Base-by-base conservation (phyloP, 495 filamentous ascomycete genomes). In the Tuber umbilicatum region DNA sequence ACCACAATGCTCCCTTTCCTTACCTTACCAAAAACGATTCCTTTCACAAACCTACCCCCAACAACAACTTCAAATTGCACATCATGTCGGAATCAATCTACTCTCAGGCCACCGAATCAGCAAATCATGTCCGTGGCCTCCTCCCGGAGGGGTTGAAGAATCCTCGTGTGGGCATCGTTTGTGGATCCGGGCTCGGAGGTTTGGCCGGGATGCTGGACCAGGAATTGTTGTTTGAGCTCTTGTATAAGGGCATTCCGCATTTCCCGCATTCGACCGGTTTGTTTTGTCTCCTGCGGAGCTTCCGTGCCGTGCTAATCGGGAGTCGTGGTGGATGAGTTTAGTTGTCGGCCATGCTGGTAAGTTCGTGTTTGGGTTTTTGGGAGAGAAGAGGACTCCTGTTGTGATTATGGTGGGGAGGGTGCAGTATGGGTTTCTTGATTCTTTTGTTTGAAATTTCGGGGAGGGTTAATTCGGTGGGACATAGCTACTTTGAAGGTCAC, bases 401-500 rank as follows among this genome's bases (percentile, higher is more conserved):
- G 89, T 92, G 5, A 85, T 93, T 79, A 90, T 94, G 86, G 89
- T 91, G 81, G 91, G 91, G 50, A 86, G 91, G 78, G 87, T 87
- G 74, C 91, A 93, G 91, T 93, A 68, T 86, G 90, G 86, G 74
- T 60, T n/a, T 69, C 67, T 47, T 39, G 75, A 45, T 41, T 70
- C 70, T 27, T 70, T 75, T 55, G 35, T 27, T n/a, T 55, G 50
- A 69, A 31, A 40, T 69, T 31, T 27, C 37, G 69, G 41, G 68
- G 43, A 14, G n/a, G 72, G 60, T 73, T 78, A 74, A 80, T 73
- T 64, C 0, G 10, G n/a, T 17, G 55, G 35, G 16, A 17, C 70
- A 14, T 75, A 93, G 91, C 83, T 93, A 90, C 82, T 94, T 92
- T 82, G 91, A 94, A 84, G 91, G 91, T 17, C 87, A 93, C 83